phyloP scores from a whole-genome alignment of 2,329 filamentous ascomycete genomes.

The Pestalotiopsis sp. region DNA sequence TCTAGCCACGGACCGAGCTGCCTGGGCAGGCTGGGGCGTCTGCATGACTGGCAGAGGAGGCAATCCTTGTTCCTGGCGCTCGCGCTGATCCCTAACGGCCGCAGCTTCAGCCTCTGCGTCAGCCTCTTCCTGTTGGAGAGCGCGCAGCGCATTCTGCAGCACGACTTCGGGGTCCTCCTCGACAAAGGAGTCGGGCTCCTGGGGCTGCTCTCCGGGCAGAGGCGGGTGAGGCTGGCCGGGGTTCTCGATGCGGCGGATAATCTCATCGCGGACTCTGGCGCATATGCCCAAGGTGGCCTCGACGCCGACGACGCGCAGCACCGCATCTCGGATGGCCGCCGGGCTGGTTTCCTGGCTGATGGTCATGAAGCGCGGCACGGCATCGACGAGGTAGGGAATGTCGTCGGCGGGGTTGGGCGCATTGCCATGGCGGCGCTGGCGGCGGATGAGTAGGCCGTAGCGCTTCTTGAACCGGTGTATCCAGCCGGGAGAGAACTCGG shows the following conservation, averaged over 20 bases:
- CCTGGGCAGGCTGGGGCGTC: constrained; percentile 25
- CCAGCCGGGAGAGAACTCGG: constrained; percentile 67
- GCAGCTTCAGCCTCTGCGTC: constrained; percentile 61
- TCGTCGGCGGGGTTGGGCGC: constrained; percentile 56
- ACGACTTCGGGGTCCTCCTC: constrained; percentile 60
- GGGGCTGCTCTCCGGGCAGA: constrained; percentile 23
- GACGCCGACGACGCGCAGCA: constrained; percentile 58
- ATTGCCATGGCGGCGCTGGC: constrained; percentile 56
- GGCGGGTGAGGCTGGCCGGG: constrained; percentile 36
- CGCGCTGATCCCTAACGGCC: constrained; percentile 55
- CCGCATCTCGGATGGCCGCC: constrained; percentile 59
- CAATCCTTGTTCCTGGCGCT: constrained; percentile 47
- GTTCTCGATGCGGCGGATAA: constrained; percentile 47
- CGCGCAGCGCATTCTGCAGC: constrained; percentile 61
- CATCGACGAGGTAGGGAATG: constrained; percentile 63
- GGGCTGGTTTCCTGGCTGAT: constrained; percentile 62
- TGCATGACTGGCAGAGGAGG: constrained; percentile 32
- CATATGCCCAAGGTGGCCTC: constrained; percentile 57
- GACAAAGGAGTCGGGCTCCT: constrained; percentile 37
- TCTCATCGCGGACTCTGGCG: constrained; percentile 61
- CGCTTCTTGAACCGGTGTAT: constrained; percentile 68
- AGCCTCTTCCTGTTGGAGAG: constrained; percentile 62
- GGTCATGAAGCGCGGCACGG: constrained; percentile 61
- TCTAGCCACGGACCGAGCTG: constrained; percentile 20
- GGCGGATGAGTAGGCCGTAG: constrained; percentile 60